Evolutionary conservation across 1,284 basidiomycete genomes (phyloP), one percentile per base, ranked within the genome.

Genomic region (Malassezia sympodialis): DNA sequence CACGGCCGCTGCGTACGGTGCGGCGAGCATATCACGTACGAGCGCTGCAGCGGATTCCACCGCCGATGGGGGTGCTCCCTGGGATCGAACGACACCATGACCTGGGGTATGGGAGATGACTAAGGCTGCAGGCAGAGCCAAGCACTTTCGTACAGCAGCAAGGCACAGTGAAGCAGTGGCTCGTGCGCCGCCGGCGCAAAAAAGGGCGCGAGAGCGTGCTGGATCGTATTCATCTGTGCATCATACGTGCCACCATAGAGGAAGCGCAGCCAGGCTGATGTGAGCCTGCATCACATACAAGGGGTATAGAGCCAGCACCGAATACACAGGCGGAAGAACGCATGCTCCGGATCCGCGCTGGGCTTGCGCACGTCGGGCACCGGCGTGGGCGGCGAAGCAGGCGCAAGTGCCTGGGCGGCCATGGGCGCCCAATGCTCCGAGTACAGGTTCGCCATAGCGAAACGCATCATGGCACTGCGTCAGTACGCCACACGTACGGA

Each of bases 1-100:
- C 72, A 74, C 1, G 72, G 72, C n/a, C 72, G 55, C 50, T 73
- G 67, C 23, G 63, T 72, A 39, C 72, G 61, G 43, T 74, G 72
- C 2, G 72, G 59, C 53, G 71, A 73, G 59, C 72, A 74, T n/a
- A 74, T 63, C 17, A 74, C 70, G 50, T 57, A 68, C 34, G 58
- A 54, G 41, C 61, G 59, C 8, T 59, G 65, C 23, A 74, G 49
- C 8, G 72, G 70, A 49, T 74, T 74, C 60, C 61, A 74, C 27
- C 72, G 56, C 11, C 72, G 58, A 42, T 74, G 72, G 10, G 72
- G 67, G 35, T 74, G 67, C 51, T 72, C 62, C 6, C 60, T 56
- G 1, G 69, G 56, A 28, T 73, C 69, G 39, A 74, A 66, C 2
- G 53, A 43, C 17, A 53, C 39, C 39, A 51, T 58, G 14, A 37